Evolutionary conservation across 441 rosid species (phyloP), one percentile per base, ranked within the genome.

Genomic region (Corymbia calophylla): DNA sequence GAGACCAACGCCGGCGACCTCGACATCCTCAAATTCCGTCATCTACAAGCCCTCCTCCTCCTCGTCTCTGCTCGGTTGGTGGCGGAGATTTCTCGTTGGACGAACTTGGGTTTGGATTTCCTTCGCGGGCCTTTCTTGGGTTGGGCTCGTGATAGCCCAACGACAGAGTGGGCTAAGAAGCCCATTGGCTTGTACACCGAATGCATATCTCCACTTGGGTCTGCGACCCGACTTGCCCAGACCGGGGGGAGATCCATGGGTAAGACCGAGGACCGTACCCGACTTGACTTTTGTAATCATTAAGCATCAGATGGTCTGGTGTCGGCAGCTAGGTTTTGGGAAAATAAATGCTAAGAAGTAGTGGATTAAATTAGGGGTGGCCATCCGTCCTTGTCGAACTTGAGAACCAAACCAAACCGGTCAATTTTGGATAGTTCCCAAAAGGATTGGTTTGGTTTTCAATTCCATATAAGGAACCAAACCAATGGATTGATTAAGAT

Each of bases 401-500:
- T 1, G 3, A 58, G 64, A 58, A 58, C n/a, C 6, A 1, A 14
- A 58, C 25, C 1, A 4, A 13, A 58, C 3, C 3, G 62, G 64
- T 29, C 3, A 0, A 4, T 25, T 5, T 5, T 58, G 14, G 64
- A 9, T 0, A 0, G 14, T 56, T 56, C 12, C 23, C 23, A 2
- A 9, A 6, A 3, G 25, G 14, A 58, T 13, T 0, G 14, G 14
- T 56, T 13, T 56, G 0, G 29, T 56, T 23, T 56, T 13, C 25
- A 56, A 13, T 23, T 56, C 14, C 6, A 56, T 58, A 25, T 0
- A 10, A 1, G 3, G n/a, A 58, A 6, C 0, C 14, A 0, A 13
- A 0, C 2, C 14, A 25, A 58, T 0, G 0, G 0, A 58, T 58
- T 0, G 3, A 58, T 13, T 0, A 58, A 25, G 25, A 58, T 25